A percentile compares a stretch with the other conserved stretches of the same genome.
Evolutionary conservation across 2,329 filamentous ascomycete genomes (phyloP).

Genomic region (Trichoderma atroviride): DNA sequence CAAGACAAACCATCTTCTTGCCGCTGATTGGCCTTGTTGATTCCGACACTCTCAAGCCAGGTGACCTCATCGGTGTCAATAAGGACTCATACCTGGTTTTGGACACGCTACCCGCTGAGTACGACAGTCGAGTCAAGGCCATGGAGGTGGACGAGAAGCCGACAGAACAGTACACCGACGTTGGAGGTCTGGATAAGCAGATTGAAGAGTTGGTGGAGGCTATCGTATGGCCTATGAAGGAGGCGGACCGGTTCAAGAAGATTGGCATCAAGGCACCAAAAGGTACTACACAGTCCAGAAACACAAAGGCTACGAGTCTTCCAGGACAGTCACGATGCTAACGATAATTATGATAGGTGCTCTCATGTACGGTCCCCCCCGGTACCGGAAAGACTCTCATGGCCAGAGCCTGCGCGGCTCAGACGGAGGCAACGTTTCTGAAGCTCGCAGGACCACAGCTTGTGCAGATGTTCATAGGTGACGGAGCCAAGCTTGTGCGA

Average conservation of each 20-base stretch:
- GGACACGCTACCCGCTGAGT: slow-evolving; percentile 95
- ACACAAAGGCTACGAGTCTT: not conserved
- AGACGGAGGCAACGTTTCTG: slow-evolving; percentile 97
- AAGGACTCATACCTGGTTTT: slow-evolving; percentile 98
- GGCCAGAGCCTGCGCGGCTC: slow-evolving; percentile 92
- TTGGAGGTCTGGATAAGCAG: slow-evolving; percentile 96
- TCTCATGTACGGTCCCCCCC: slow-evolving; percentile 94
- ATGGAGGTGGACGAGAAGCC: slow-evolving; percentile 99
- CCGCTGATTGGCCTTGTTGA: slow-evolving; percentile 96
- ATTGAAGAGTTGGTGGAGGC: slow-evolving; percentile 98
- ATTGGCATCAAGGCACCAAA: slow-evolving; percentile 99
- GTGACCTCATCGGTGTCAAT: slow-evolving; percentile 96
- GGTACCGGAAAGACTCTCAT: slow-evolving; percentile 91
- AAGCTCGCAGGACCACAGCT: slow-evolving; percentile 97
- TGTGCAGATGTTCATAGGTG: slow-evolving; percentile 99
- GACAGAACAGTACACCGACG: slow-evolving; percentile 97
- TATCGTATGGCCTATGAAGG: slow-evolving; percentile 99
- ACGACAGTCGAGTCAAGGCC: slow-evolving; percentile 97
- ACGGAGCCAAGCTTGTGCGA: slow-evolving; percentile 94
- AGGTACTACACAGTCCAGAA: slow-evolving; percentile 59
- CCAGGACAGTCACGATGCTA: not conserved
- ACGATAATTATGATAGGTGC: slow-evolving; percentile 73
- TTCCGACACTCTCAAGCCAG: slow-evolving; percentile 91
- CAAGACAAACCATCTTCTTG: slow-evolving; percentile 96
- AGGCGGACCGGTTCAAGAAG: slow-evolving; percentile 98